Evolutionary conservation across 192 early-diverging fungal species (phyloP), one percentile per base, ranked within the genome.

Genomic region (Backusella mclennaniae): DNA sequence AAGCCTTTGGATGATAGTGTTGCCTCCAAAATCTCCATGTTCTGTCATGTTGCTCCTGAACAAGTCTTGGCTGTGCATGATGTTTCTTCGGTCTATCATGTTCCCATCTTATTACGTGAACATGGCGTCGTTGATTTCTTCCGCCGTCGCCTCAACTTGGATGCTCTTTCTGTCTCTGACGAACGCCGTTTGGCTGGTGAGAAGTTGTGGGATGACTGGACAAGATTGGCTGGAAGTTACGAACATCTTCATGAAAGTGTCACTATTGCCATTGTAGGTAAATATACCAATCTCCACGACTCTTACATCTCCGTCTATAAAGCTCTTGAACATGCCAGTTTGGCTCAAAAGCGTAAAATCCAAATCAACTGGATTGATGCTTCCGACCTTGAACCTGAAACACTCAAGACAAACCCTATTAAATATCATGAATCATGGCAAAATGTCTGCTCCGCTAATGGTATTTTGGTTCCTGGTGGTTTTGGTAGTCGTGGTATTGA

Each of bases 391-490:
- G 98, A 99, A 83, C 78, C 85, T 29, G 86, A 86, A 69, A 89
- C 87, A 35, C 88, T 91, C 77, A 85, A 88, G 73, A 84, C 85
- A 76, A 93, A 96, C 82, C 95, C 98, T 49, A 87, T 95, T 80
- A 95, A 97, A 82, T 98, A 96, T 84, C 93, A 97, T 76, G 97
- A 98, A 81, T 93, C 96, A 14, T 99, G 97, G 98, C 90, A 95
- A 80, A 87, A 89, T 23, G 83, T 99, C 49, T 94, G 94, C 85
- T 87, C 87, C 3, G 95, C 96, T 59, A 81, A 94, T 81, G 98
- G 98, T 52, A 96, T 99, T 73, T 87, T 99, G 42, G 96, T 99
- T 38, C 97, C 98, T 33, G 98, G 98, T 79, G 98, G 98, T 38
- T 99, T 99, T 80, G 98, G 98, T 71, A 88, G 90, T 69, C 95